Evolutionary conservation across 345 rosid species (phyloP), one percentile per base, ranked within the genome.

Genomic region (Eucalyptus guilfoylei): DNA sequence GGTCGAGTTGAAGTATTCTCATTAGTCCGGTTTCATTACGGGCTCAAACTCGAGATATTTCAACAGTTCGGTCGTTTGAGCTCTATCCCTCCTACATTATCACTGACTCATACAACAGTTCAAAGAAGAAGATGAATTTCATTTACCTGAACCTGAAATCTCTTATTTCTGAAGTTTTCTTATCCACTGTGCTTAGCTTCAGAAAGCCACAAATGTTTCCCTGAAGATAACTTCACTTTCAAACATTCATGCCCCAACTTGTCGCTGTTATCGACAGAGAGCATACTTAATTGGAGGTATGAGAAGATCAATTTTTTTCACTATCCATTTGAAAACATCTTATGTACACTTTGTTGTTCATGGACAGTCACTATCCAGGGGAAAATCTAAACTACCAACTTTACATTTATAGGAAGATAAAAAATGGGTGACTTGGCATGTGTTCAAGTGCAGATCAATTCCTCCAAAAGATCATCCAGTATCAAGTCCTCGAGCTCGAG

Each of bases 401-500:
- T 12, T 21, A 76, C 47, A 40, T 94, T 95, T 85, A 76, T 69
- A 21, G 42, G 30, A 30, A 45, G 88, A 34, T 80, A 81, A 62
- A 12, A 81, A 45, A 49, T 32, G 11, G 42, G 55, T 85, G 85
- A 69, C n/a, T 49, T 32, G 6, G 40, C 8, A 32, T 26, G 24
- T 76, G 55, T 69, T 91, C 87, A 87, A 19, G 48, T 87, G 26
- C 52, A 88, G 49, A 92, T 49, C 72, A 91, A 28, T 90, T 96
- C 99, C 50, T 96, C 95, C 49, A 96, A 88, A 91, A 97, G 95
- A 69, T 96, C 96, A 23, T 95, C 93, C 50, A 96, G 94, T 47
- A 97, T 95, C 88, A 92, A 86, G 88, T 95, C 97, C 89, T 94
- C 98, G 67, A 96, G 88, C 90, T 96, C 98, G 58, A 96, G 92